These are phyloP conservation scores for Acacia pycnantha DNA, from an alignment of 331 rosid genomes.

Conservation along the genomic window DNA sequence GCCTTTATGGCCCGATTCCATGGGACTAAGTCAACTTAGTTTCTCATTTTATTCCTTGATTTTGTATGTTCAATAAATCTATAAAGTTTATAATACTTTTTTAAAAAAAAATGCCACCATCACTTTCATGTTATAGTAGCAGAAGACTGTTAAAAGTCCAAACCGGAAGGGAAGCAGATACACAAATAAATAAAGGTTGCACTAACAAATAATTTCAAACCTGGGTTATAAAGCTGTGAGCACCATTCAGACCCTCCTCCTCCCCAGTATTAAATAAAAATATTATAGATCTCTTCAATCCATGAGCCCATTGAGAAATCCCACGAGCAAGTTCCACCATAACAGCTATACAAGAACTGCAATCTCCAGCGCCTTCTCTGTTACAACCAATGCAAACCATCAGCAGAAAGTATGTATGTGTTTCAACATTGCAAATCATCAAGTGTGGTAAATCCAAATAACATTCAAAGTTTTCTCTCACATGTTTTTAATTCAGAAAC, in stretches of 20 bases:
- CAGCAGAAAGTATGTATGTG: not conserved
- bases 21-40: not conserved
- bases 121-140: not conserved
- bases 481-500: not conserved
- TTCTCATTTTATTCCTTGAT: not conserved
- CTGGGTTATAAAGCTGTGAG: conserved; percentile 97
- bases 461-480: not conserved
- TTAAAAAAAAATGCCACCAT: conserved; percentile 14
- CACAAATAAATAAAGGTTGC: conserved; percentile 12
- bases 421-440: not conserved
- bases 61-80: not conserved
- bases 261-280: conserved; percentile 94
- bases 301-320: conserved; percentile 96
- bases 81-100: not conserved
- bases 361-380: conserved; percentile 99
- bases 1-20: not conserved
- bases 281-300: conserved; percentile 77
- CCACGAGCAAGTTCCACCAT: conserved; percentile 99
- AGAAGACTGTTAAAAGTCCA: not conserved
- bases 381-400: conserved; percentile 29
- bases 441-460: not conserved
- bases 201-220: conserved; percentile 45
- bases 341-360: conserved; percentile 90
- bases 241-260: conserved; percentile 97
- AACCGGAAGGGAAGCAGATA: conserved; percentile 17